Conservation (phyloP, 192 early-diverging fungal species). For the Coemansia sp. region DNA sequence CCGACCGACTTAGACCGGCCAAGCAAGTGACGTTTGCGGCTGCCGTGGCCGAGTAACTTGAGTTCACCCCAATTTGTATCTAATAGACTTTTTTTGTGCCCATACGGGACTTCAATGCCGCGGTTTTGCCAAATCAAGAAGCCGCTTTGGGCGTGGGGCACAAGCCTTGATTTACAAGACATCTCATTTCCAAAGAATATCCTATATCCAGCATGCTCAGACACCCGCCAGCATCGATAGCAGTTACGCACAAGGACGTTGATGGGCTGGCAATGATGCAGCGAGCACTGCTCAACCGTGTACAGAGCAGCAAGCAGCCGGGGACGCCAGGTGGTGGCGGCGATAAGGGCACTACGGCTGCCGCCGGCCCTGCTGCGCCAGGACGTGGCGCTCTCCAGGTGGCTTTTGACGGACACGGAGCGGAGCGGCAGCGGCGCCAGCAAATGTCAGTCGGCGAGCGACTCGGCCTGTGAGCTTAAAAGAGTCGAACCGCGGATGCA, state of each 20-base stretch:
- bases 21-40: conserved; percentile 51
- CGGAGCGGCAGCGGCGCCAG: conserved; percentile 25
- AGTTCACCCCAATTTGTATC: not conserved
- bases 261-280: conserved; percentile 42
- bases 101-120: not conserved
- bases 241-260: conserved; percentile 47
- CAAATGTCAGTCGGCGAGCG: conserved; percentile 35
- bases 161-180: not conserved
- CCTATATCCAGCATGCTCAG: conserved; percentile 27
- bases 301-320: conserved; percentile 13
- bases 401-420: conserved; percentile 14
- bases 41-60: not conserved
- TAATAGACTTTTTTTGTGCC: not conserved
- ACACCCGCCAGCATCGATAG: conserved; percentile 34
- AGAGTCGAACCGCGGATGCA: not conserved
- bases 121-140: not conserved
- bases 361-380: not conserved
- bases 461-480: conserved; percentile 20
- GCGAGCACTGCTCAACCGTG: conserved; percentile 27
- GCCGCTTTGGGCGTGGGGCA: not conserved
- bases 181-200: not conserved
- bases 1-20: conserved; percentile 7
- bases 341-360: not conserved
- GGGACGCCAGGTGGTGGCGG: not conserved
- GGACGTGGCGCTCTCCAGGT: not conserved